Base-by-base conservation (phyloP, 805 yeast genomes). In the Debaryomyces tyrocola region DNA sequence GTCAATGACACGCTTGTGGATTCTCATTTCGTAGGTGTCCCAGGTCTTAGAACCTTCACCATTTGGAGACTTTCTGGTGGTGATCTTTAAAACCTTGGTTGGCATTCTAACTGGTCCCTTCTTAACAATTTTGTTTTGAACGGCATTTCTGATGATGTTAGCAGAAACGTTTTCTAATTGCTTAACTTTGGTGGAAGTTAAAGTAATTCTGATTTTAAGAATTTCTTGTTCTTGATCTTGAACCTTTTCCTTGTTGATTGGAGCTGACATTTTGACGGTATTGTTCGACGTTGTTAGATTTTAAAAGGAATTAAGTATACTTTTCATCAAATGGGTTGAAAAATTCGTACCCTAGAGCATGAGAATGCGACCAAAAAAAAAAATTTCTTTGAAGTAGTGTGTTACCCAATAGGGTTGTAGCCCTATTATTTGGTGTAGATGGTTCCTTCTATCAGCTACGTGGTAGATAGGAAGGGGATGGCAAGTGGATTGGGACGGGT, bases 21-120 rank as follows among this genome's bases (percentile, higher is more conserved):
- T 90, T 87, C 97, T 92, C 96, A 94, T 87, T 84, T 94, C 99
- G 79, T 85, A 94, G 68, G 95, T 82, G 76, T 94, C 99, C 97
- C 97, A 94, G 69, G 99, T 94, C 92, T 94, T 94, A 67, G 99
- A 94, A 94, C 99, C 99, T 84, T 94, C 97, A 94, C 99, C 99
- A 79, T 95, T 95, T 72, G 99, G 99, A 73, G 99, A 87, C 91
- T 94, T 94, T 89, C 99, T 90, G 88, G 99, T 94, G 80, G 96
- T 83, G 81, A 94, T 83, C 80, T 87, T 90, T 73, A 94, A 87
- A 66, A 87, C 94, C 87, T 91, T 94, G 79, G 99, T 94, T 83
- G 99, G 99, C 82, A 94, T 79, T 88, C 99, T 91, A 72, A 94
- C 96, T 66, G 99, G 99, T 74, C 99, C 99, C 84, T 90, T 92